Evolutionary conservation across 768 basidiomycete genomes (phyloP).

Genomic region (Russula abietina): DNA sequence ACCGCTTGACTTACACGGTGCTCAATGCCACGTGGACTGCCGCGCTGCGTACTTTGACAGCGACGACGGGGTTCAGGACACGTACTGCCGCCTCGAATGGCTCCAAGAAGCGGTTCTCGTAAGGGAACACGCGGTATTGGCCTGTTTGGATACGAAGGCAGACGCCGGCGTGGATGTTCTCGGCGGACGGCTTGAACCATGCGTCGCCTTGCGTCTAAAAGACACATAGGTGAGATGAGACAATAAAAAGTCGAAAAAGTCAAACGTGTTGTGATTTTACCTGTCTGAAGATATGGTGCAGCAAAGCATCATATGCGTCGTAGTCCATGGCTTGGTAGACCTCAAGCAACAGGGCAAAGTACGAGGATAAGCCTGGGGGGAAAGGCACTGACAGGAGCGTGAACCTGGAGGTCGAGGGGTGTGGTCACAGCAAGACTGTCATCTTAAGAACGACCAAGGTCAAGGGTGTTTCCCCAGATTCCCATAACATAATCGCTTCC

Average conservation of each 20-base stretch:
- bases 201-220: slow-evolving; percentile 72
- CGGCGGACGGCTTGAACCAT: slow-evolving; percentile 82
- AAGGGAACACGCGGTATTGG: slow-evolving; percentile 76
- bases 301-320: slow-evolving; percentile 71
- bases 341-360: neutral
- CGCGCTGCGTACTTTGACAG: slow-evolving; percentile 73
- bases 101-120: slow-evolving; percentile 72
- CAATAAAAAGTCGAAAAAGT: neutral
- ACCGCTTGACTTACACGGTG: slow-evolving; percentile 42
- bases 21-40: slow-evolving; percentile 74
- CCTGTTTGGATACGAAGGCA: slow-evolving; percentile 65
- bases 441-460: neutral
- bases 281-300: slow-evolving; percentile 74
- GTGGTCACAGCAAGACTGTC: slow-evolving; percentile 18
- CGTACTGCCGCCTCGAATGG: slow-evolving; percentile 80
- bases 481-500: neutral
- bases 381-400: slow-evolving; percentile 11
- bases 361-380: neutral
- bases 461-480: neutral
- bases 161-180: slow-evolving; percentile 74
- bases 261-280: slow-evolving; percentile 34
- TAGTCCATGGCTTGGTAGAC: slow-evolving; percentile 52
- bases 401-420: slow-evolving; percentile 9
- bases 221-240: slow-evolving; percentile 28
- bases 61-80: slow-evolving; percentile 74